A percentile compares a stretch with the other conserved stretches of the same genome.
These are phyloP conservation scores for Sporodiniella umbellata DNA, from an alignment of 371 early-diverging fungal species.

Conservation along the genomic window DNA sequence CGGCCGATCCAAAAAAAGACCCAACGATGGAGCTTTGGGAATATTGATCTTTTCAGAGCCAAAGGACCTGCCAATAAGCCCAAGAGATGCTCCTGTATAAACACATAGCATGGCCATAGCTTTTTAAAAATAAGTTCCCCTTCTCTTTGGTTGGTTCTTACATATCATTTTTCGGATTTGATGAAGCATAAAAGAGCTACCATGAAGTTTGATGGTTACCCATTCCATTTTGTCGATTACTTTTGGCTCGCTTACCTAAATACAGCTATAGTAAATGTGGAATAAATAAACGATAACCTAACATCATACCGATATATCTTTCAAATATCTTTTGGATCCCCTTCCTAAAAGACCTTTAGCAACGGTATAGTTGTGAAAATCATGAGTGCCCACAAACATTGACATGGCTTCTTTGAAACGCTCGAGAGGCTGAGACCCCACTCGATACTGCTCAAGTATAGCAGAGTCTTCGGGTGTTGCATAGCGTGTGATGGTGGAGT, in stretches of 20 bases:
- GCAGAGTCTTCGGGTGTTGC: conserved; percentile 38
- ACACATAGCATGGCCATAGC: conserved; percentile 80
- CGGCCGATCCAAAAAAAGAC: conserved; percentile 85
- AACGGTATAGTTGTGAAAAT: conserved; percentile 97
- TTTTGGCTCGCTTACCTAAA: conserved; percentile 69
- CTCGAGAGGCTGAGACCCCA: conserved; percentile 53
- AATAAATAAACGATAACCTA: no score
- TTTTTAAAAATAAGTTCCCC: conserved; percentile 7
- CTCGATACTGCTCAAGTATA: conserved; percentile 62
- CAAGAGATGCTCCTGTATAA: conserved; percentile 68
- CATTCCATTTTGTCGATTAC: conserved; percentile 84
- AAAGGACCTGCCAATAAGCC: conserved; percentile 66
- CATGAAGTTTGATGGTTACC: conserved; percentile 90
- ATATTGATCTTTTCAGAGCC: conserved; percentile 77
- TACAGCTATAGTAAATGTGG: no score
- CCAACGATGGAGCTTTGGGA: conserved; percentile 98
- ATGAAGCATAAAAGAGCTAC: conserved; percentile 99
- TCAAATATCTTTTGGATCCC: conserved; percentile 77
- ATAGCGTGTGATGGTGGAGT: conserved; percentile 25
- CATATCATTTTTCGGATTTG: conserved; percentile 99
- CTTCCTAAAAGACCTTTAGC: conserved; percentile 72
- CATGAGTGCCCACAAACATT: conserved; percentile 87
- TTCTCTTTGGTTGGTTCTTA: conserved; percentile 11
- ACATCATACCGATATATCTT: conserved; percentile 69
- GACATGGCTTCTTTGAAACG: conserved; percentile 67